Percentiles rank a stretch among this genome's conserved stretches.
Conservation (phyloP, 768 basidiomycete genomes). For the Coprinopsis strossmayeri region DNA sequence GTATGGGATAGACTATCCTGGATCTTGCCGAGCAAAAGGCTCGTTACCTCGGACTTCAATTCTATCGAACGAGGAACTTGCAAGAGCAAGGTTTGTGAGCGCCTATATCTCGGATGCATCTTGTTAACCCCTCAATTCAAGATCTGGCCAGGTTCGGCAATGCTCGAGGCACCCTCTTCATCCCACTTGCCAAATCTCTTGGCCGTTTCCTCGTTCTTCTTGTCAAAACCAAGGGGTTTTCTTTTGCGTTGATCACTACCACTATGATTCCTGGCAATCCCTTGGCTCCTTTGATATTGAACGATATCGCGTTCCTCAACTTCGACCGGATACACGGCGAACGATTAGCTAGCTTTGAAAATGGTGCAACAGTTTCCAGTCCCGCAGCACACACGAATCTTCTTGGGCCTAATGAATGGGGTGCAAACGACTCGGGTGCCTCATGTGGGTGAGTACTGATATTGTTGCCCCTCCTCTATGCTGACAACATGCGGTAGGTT, state of each 20-base stretch:
- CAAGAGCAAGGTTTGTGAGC: no score
- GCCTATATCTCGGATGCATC: no score
- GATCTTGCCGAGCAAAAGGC: conserved; percentile 83
- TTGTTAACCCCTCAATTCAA: no score
- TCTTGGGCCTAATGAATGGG: not conserved
- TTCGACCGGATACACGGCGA: conserved; percentile 57
- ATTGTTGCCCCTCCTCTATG: conserved; percentile 1
- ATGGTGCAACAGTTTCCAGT: not conserved
- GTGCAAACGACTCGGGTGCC: not conserved
- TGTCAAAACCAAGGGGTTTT: conserved; percentile 69
- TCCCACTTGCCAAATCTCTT: conserved; percentile 72
- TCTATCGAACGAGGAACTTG: conserved; percentile 65
- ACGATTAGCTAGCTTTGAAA: conserved; percentile 16
- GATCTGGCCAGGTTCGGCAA: conserved; percentile 70
- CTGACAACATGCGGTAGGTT: conserved; percentile 36
- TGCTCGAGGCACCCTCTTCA: conserved; percentile 59
- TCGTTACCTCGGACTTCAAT: conserved; percentile 76
- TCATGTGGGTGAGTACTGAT: conserved; percentile 17
- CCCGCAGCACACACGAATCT: not conserved
- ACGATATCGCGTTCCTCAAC: conserved; percentile 77
- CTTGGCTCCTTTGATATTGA: conserved; percentile 58
- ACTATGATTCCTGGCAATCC: conserved; percentile 46
- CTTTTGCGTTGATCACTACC: conserved; percentile 76
- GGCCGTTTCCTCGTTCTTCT: conserved; percentile 82
- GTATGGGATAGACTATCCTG: conserved; percentile 58